Percentiles rank a stretch among this genome's conserved stretches.
phyloP scores from a whole-genome alignment of 2,329 filamentous ascomycete genomes.

The Colletotrichum siamense region DNA sequence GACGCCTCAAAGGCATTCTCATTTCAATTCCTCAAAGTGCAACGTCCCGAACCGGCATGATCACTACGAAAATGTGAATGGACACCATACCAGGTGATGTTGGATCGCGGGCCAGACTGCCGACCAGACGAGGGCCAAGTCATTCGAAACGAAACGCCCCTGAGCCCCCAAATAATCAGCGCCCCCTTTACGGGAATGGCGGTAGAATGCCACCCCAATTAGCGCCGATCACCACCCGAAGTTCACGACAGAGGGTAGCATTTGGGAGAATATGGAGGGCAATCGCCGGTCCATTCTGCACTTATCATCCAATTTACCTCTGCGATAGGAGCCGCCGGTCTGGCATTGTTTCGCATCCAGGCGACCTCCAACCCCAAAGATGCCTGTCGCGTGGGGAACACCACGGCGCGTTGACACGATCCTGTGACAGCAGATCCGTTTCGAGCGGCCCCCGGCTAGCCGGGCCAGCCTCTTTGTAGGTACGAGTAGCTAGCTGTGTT shows the following conservation, averaged over 20 bases:
- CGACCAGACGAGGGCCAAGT: background rate
- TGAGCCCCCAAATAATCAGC: background rate
- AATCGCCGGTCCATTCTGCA: no score
- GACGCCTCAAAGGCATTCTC: background rate
- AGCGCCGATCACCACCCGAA: background rate
- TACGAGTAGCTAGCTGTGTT: background rate
- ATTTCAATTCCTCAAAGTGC: background rate
- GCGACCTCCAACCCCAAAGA: background rate
- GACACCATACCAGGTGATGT: background rate
- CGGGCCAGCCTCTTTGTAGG: background rate
- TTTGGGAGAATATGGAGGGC: background rate
- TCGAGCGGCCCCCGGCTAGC: background rate
- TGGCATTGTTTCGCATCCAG: background rate
- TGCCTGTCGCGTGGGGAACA: background rate
- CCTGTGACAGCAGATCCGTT: conserved; percentile 19
- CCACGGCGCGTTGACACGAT: conserved; percentile 12
- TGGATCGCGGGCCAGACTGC: background rate
- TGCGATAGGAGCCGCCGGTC: background rate
- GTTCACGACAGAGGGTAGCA: background rate
- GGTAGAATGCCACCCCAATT: background rate
- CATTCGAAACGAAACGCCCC: background rate
- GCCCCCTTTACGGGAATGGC: background rate
- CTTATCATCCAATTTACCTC: background rate
- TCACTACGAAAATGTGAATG: background rate
- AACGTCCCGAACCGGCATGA: background rate